Conservation (phyloP, 2,329 filamentous ascomycete species). For the Xylariaceae sp. region DNA sequence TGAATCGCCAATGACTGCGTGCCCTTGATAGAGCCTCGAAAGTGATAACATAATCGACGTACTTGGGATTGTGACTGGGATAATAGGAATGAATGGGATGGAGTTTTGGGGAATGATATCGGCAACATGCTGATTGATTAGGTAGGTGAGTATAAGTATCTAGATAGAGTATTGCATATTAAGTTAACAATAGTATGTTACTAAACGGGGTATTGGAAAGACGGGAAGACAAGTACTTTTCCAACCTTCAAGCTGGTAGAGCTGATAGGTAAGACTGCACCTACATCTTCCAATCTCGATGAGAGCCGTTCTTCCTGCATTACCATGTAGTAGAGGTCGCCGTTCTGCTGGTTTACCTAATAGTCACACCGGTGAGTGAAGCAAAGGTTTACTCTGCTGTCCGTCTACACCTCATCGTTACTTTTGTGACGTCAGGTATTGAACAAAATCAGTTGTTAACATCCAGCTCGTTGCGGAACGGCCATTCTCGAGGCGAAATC, state of each 20-base stretch:
- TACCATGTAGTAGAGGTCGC: neutral
- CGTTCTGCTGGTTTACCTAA: neutral
- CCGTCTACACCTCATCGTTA: neutral
- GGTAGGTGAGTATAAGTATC: too few relatives aligned
- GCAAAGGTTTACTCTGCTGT: neutral
- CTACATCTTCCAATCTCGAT: too few relatives aligned
- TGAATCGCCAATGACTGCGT: neutral
- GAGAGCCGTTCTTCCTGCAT: neutral
- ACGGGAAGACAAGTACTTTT: too few relatives aligned
- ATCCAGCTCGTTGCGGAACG: neutral
- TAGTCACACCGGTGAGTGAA: neutral
- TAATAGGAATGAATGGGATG: neutral
- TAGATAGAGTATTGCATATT: too few relatives aligned
- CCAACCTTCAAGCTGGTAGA: too few relatives aligned
- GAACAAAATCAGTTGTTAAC: neutral
- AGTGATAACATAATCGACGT: too few relatives aligned
- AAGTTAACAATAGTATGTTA: too few relatives aligned
- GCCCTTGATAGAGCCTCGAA: neutral
- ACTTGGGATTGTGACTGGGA: too few relatives aligned
- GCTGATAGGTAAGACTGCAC: too few relatives aligned
- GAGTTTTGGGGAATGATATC: neutral
- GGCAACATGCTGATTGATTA: too few relatives aligned
- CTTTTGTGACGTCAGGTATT: slow-evolving; percentile 13
- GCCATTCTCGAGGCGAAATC: neutral
- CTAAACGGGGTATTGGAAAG: too few relatives aligned